phyloP scores from a whole-genome alignment of 495 filamentous ascomycete genomes.

The Peziza echinospora region DNA sequence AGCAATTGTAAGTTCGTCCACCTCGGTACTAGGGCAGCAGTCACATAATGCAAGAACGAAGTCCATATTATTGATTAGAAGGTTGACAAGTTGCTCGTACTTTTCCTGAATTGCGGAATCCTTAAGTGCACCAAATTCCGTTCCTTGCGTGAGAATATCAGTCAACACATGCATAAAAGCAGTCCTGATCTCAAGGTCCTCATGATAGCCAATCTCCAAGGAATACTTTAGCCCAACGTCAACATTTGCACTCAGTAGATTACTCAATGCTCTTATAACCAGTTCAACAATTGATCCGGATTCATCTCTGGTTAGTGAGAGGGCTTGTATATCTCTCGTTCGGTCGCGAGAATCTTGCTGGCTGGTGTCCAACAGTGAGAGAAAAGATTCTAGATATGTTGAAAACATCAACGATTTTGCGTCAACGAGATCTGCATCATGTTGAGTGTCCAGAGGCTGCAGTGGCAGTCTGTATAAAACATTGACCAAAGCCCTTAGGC shows the following conservation, averaged over 20 bases:
- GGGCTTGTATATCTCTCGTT: conserved; percentile 21
- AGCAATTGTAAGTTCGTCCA: conserved; percentile 42
- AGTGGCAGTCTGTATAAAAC: conserved; percentile 42
- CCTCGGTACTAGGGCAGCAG: conserved; percentile 39
- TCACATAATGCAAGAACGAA: conserved; percentile 39
- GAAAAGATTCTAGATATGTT: conserved; percentile 41
- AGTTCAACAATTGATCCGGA: conserved; percentile 31
- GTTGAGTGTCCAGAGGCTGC: conserved; percentile 39
- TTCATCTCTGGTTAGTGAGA: conserved; percentile 25
- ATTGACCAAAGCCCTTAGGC: conserved; percentile 35
- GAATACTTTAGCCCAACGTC: conserved; percentile 46
- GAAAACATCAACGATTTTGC: conserved; percentile 43
- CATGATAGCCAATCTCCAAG: conserved; percentile 42
- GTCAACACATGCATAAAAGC: conserved; percentile 45
- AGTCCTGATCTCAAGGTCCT: conserved; percentile 42
- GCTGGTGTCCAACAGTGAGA: conserved; percentile 37
- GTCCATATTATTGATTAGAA: conserved; percentile 35
- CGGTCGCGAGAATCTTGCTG: conserved; percentile 12
- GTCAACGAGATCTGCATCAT: conserved; percentile 39
- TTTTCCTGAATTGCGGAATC: conserved; percentile 42
- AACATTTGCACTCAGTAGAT: conserved; percentile 44
- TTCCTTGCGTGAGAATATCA: conserved; percentile 44
- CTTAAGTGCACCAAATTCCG: conserved; percentile 42
- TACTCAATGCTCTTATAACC: conserved; percentile 41
- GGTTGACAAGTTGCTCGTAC: conserved; percentile 37